These are phyloP conservation scores for Melastoma candidum DNA, from an alignment of 441 rosid species.

Conservation along the genomic window DNA sequence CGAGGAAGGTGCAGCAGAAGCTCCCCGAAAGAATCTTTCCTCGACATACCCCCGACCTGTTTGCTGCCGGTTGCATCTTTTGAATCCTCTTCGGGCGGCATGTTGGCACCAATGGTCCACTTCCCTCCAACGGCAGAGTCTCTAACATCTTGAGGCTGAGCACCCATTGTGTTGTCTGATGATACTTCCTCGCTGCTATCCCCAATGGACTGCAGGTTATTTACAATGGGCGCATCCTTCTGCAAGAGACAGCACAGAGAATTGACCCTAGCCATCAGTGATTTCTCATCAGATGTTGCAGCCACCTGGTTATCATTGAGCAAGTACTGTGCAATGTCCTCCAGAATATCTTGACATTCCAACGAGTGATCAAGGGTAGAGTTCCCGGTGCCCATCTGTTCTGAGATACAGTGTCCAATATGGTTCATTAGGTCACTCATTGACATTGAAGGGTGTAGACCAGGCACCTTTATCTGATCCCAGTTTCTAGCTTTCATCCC, in stretches of 20 bases:
- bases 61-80: conserved; percentile 43
- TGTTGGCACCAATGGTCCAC: conserved; percentile 16
- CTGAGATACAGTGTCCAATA: conserved; percentile 7
- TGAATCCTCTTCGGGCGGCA: conserved; percentile 26
- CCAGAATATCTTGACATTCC: conserved; percentile 3
- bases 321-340: conserved; percentile 7
- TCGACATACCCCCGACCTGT: conserved; percentile 59
- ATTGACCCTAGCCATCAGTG: conserved; percentile 90
- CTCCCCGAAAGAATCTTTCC: conserved; percentile 86
- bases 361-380: not conserved
- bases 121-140: conserved; percentile 29
- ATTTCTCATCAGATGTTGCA: conserved; percentile 13
- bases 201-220: conserved; percentile 41
- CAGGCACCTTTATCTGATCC: conserved; percentile 4
- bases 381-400: not conserved
- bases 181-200: conserved; percentile 29
- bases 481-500: not conserved
- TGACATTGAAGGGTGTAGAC: conserved; percentile 4
- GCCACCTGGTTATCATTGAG: conserved; percentile 6
- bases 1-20: conserved; percentile 84
- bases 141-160: conserved; percentile 20
- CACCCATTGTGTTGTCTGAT: conserved; percentile 23
- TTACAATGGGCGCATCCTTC: conserved; percentile 42
- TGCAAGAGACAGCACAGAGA: conserved; percentile 92
- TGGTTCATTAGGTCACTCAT: conserved; percentile 11